Evolutionary conservation across 1,139 yeast genomes (phyloP).

Genomic region (Yamadazyma spencermartinsiae): DNA sequence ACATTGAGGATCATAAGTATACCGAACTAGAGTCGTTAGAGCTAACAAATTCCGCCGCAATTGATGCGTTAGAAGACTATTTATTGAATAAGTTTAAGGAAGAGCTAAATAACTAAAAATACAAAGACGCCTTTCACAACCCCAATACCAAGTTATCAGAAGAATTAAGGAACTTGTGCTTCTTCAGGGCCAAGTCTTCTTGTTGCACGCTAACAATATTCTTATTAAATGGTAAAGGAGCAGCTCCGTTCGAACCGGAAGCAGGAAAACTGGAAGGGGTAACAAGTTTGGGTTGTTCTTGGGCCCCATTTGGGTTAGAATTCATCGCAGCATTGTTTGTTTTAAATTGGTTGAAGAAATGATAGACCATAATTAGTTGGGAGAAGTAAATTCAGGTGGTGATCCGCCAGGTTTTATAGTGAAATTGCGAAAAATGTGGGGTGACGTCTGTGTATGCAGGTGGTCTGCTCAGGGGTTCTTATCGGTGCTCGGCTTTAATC

Average conservation of each 20-base stretch:
- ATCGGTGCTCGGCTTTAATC: too few species aligned
- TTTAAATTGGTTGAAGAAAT: constrained; percentile 13
- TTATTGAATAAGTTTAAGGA: constrained; percentile 6
- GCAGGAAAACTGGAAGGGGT: not conserved
- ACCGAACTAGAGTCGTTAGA: constrained; percentile 9
- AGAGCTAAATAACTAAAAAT: not conserved
- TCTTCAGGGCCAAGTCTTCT: constrained; percentile 11
- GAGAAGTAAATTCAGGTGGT: not conserved
- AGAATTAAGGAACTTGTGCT: constrained; percentile 18
- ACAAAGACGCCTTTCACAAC: constrained; percentile 16
- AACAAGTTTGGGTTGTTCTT: not conserved
- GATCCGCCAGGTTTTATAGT: too few species aligned
- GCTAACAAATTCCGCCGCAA: constrained; percentile 1
- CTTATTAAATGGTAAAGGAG: constrained; percentile 10
- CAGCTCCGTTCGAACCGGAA: not conserved
- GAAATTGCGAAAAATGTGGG: too few species aligned
- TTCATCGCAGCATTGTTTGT: not conserved
- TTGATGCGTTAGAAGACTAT: constrained; percentile 4
- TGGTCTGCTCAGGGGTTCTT: too few species aligned
- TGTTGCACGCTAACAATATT: constrained; percentile 13
- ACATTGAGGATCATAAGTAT: constrained; percentile 4
- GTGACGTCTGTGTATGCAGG: too few species aligned
- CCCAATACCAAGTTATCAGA: constrained; percentile 32
- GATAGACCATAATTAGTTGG: constrained; percentile 15
- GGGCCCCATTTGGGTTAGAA: not conserved